These are phyloP conservation scores for Crepidotus sp. DNA, from an alignment of 1,284 basidiomycete species.

Conservation along the genomic window DNA sequence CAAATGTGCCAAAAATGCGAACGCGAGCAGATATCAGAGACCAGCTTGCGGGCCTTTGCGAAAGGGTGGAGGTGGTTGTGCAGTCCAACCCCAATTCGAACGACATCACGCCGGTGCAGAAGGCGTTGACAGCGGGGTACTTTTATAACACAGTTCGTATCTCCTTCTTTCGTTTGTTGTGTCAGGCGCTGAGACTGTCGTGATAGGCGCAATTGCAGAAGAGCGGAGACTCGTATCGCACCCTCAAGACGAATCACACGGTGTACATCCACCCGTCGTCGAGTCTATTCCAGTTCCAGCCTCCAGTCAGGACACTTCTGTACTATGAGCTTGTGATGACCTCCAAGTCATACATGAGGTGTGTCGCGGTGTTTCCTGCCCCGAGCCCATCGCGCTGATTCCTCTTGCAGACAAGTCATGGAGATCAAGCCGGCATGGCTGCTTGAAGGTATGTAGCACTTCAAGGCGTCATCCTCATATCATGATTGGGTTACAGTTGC, in stretches of 20 bases:
- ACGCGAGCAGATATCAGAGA: constrained; percentile 96
- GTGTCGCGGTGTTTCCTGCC: constrained; percentile 15
- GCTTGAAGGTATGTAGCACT: constrained; percentile 61
- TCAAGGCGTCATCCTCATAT: not conserved
- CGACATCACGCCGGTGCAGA: constrained; percentile 89
- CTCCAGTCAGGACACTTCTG: constrained; percentile 81
- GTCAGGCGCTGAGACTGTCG: constrained; percentile 4
- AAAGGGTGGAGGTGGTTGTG: constrained; percentile 92
- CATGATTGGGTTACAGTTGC: constrained; percentile 48
- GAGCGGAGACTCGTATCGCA: constrained; percentile 87
- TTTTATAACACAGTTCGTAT: constrained; percentile 87
- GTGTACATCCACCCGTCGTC: constrained; percentile 97
- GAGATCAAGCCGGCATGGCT: constrained; percentile 95
- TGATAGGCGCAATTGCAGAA: constrained; percentile 79
- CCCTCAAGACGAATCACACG: constrained; percentile 90
- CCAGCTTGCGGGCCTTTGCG: constrained; percentile 90
- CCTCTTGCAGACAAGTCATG: constrained; percentile 75
- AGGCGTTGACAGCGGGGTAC: constrained; percentile 90
- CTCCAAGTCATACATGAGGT: constrained; percentile 78
- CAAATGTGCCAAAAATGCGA: too few species aligned
- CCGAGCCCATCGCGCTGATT: constrained; percentile 23
- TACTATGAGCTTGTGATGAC: constrained; percentile 96
- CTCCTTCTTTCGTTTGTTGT: not conserved
- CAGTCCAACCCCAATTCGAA: constrained; percentile 82
- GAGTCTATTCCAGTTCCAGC: constrained; percentile 90